Evolutionary conservation across 2,329 filamentous ascomycete genomes (phyloP).

Genomic region (Colletotrichum somersetense): DNA sequence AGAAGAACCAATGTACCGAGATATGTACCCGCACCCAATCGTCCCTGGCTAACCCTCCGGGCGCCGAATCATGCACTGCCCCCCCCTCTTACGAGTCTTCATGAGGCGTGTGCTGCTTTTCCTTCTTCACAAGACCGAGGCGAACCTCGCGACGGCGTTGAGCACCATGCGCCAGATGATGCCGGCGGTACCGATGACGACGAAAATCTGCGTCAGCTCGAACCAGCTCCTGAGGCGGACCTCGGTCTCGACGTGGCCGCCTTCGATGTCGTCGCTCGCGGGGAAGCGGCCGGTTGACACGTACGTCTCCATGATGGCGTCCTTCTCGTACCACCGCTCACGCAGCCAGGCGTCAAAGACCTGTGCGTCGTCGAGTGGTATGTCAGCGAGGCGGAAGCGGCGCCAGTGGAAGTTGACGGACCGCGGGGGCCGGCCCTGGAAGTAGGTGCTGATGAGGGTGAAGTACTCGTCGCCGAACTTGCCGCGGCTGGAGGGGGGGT

Average conservation of each 20-base stretch:
- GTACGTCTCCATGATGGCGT: conserved; percentile 88
- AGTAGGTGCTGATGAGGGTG: conserved; percentile 86
- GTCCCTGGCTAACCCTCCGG: background rate
- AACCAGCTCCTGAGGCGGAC: conserved; percentile 66
- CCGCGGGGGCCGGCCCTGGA: conserved; percentile 89
- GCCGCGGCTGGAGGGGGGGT: conserved; percentile 68
- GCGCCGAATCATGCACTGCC: background rate
- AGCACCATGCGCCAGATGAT: conserved; percentile 57
- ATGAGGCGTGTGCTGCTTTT: too few relatives aligned
- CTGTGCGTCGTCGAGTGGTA: conserved; percentile 80
- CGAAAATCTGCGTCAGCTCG: conserved; percentile 69
- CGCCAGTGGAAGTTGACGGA: conserved; percentile 98
- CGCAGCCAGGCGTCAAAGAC: conserved; percentile 88
- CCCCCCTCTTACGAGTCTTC: background rate
- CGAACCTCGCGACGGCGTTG: conserved; percentile 43
- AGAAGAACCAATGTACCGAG: conserved; percentile 21
- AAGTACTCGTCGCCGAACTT: conserved; percentile 93
- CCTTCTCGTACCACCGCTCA: conserved; percentile 92
- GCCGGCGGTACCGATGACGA: conserved; percentile 60
- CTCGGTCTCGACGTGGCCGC: conserved; percentile 68
- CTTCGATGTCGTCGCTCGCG: conserved; percentile 56
- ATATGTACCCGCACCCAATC: conserved; percentile 8
- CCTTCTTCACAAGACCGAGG: background rate
- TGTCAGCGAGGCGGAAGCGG: conserved; percentile 82
- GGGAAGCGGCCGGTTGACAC: conserved; percentile 84